These are phyloP conservation scores for Chrysophaeum taylorii DNA, from an alignment of 352 stramenopile genomes.

Conservation along the genomic window DNA sequence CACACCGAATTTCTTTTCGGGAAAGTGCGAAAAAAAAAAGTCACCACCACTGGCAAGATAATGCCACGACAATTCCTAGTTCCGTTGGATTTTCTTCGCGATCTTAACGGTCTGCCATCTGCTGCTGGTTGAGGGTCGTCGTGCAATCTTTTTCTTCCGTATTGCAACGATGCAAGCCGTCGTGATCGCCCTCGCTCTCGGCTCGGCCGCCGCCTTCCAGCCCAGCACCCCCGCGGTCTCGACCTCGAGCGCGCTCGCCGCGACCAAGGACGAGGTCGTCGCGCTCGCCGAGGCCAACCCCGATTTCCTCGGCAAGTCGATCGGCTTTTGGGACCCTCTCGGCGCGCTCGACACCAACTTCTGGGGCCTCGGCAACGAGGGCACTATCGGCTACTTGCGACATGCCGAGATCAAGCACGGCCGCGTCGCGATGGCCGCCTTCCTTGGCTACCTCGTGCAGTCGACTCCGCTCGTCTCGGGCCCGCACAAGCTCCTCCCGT, in stretches of 20 bases:
- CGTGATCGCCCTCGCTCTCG: not conserved
- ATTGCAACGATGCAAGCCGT: conserved; percentile 1
- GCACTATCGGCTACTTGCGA: conserved; percentile 26
- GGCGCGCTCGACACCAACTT: conserved; percentile 39
- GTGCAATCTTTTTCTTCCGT: not conserved
- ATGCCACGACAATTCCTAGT: no score
- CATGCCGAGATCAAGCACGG: conserved; percentile 35
- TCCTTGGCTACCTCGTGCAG: conserved; percentile 39
- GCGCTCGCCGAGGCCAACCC: conserved; percentile 14
- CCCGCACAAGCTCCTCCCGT: conserved; percentile 1
- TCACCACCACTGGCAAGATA: no score
- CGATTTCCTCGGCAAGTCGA: conserved; percentile 6
- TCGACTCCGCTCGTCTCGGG: conserved; percentile 18
- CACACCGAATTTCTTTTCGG: no score
- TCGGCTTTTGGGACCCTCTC: conserved; percentile 29
- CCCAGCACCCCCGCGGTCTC: no score
- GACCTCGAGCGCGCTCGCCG: not conserved
- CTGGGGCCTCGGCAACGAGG: conserved; percentile 41
- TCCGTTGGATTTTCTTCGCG: no score
- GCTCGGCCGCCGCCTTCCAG: not conserved
- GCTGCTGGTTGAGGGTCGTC: no score
- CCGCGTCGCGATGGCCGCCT: conserved; percentile 42
- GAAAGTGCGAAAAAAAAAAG: no score
- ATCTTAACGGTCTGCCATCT: no score
- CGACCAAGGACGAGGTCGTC: conserved; percentile 12